A percentile compares a stretch with the other conserved stretches of the same genome.
phyloP scores from a whole-genome alignment of 768 basidiomycete genomes.

The Lactifluus rugatus region DNA sequence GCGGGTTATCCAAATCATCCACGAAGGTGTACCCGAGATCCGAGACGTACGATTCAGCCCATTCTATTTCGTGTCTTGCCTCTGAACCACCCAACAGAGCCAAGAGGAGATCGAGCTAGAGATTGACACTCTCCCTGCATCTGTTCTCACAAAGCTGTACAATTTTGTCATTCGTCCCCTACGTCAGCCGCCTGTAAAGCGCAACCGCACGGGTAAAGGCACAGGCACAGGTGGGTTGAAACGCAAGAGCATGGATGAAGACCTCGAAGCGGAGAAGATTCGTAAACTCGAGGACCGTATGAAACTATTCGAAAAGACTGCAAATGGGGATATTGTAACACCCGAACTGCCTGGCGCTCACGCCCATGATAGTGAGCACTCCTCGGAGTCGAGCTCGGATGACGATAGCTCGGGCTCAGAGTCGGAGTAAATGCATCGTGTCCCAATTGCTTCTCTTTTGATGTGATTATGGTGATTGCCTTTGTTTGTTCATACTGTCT shows the following conservation, averaged over 20 bases:
- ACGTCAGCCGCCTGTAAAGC: slow-evolving; percentile 45
- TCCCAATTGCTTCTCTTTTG: neutral
- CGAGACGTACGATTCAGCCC: slow-evolving; percentile 62
- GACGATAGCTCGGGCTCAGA: slow-evolving; percentile 78
- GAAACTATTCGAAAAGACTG: slow-evolving; percentile 59
- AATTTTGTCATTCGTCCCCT: slow-evolving; percentile 85
- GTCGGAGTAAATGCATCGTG: slow-evolving; percentile 50
- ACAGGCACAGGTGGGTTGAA: slow-evolving; percentile 85
- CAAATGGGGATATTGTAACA: slow-evolving; percentile 29
- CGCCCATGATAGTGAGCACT: slow-evolving; percentile 58
- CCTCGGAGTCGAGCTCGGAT: slow-evolving; percentile 71
- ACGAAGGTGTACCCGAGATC: slow-evolving; percentile 87
- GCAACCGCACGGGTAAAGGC: slow-evolving; percentile 64
- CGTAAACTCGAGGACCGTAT: slow-evolving; percentile 82
- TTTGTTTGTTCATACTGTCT: slow-evolving; percentile 10
- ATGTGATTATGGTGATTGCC: slow-evolving; percentile 11
- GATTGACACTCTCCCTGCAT: slow-evolving; percentile 81
- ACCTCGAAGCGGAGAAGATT: slow-evolving; percentile 93
- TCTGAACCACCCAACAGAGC: slow-evolving; percentile 44
- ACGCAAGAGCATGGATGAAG: slow-evolving; percentile 95
- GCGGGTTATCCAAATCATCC: slow-evolving; percentile 90
- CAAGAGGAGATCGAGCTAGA: slow-evolving; percentile 98
- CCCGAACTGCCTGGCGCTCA: slow-evolving; percentile 27
- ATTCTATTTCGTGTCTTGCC: slow-evolving; percentile 12
- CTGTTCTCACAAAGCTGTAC: slow-evolving; percentile 87